Conservation (phyloP, 176 grass and related monocot species). For the Cenchrus americanus region DNA sequence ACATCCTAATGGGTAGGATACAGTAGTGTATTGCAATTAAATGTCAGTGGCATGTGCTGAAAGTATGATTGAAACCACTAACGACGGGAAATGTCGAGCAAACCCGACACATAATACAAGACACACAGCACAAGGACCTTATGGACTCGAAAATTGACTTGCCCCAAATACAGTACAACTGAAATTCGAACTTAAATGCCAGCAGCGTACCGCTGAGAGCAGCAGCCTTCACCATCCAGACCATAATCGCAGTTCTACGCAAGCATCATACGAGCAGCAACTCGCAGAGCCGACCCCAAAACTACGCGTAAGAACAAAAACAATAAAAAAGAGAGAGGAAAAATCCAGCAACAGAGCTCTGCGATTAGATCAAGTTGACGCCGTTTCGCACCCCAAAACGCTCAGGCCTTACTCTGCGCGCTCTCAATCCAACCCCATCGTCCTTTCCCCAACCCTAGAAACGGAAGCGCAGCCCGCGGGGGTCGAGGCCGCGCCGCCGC, state of each 20-base stretch:
- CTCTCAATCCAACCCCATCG: not conserved
- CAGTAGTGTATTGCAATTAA: no score
- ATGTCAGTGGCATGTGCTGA: not conserved
- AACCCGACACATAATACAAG: not conserved
- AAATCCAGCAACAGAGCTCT: not conserved
- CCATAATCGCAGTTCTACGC: not conserved
- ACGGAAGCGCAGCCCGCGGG: not conserved
- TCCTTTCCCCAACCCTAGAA: not conserved
- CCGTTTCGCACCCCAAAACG: not conserved
- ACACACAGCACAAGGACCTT: not conserved
- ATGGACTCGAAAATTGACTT: not conserved
- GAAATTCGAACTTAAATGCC: not conserved
- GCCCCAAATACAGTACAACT: not conserved
- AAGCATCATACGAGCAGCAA: not conserved
- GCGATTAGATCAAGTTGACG: constrained; percentile 21
- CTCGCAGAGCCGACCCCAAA: not conserved
- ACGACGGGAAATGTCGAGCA: not conserved
- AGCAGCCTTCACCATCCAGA: not conserved
- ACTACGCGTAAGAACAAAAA: not conserved
- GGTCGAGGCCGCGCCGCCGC: not conserved
- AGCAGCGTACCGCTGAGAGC: not conserved
- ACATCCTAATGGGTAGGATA: not conserved
- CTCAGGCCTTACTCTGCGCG: not conserved
- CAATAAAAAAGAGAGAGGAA: not conserved
- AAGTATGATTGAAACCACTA: not conserved